Evolutionary conservation across 768 basidiomycete species (phyloP), one percentile per base, ranked within the genome.

Genomic region (Amanita subjunquillea): DNA sequence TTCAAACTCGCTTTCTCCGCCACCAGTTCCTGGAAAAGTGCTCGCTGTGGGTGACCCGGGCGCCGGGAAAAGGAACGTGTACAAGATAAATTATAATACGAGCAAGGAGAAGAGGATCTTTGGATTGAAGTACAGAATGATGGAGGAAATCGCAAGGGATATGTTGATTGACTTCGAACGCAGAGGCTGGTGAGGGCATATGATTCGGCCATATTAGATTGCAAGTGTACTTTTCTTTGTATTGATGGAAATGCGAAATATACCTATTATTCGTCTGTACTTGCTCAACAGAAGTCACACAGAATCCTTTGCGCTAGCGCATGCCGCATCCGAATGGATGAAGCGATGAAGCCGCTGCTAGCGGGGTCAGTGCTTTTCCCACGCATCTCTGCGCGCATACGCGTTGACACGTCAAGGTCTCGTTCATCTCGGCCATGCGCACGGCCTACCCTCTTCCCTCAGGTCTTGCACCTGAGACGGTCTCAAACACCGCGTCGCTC

Each of bases 401-500:
- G 17, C 17, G 40, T 3, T 48, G 47, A 48, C 47, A 50, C 49
- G 49, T 30, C 49, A 10, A n/a, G 23, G 25, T 15, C 48, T 38
- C 37, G 12, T 27, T 23, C 36, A 34, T 2, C 67, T 9, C 10
- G 78, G 80, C 75, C 75, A 85, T 85, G 83, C 72, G 81, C 67
- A 69, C 70, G 77, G 86, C 85, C 66, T 86, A 84, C 62, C 75
- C 83, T 50, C 74, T 89, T 68, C 85, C 87, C 72, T 70, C 76
- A 55, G 72, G 85, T 58, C 55, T 90, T 52, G 80, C 90, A 4
- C 78, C 82, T 34, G 68, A 78, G 54, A 85, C 89, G 40, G 81
- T 93, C 60, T 72, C 80, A 49, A 96, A 97, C 61, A 87, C 90
- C n/a, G 80, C 86, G 39, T 92, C 92, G 48, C 76, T 98, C 59